These are phyloP conservation scores for Skeletonema tropicum DNA, from an alignment of 108 stramenopile species.

Conservation along the genomic window DNA sequence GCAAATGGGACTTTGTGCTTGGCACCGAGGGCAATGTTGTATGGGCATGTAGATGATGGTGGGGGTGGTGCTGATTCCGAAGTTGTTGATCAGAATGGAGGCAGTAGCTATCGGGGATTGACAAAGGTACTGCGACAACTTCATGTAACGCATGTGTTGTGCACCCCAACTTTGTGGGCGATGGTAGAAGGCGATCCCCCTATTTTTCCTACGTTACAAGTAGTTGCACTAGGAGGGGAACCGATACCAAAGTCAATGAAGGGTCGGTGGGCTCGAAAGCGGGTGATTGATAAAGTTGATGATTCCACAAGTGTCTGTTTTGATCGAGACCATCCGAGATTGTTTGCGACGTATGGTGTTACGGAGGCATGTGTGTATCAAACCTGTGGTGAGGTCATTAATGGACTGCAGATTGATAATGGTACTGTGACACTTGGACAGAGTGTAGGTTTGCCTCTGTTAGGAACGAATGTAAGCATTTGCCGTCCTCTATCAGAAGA, in stretches of 20 bases:
- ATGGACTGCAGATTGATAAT: background rate
- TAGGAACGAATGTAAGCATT: constrained; percentile 60
- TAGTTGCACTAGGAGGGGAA: constrained; percentile 85
- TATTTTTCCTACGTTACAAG: constrained; percentile 46
- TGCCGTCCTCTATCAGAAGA: constrained; percentile 42
- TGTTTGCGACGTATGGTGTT: constrained; percentile 83
- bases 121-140: constrained; percentile 39
- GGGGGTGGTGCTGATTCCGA: background rate
- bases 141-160: background rate
- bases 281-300: background rate
- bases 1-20: constrained; percentile 63
- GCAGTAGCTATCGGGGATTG: constrained; percentile 17
- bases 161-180: constrained; percentile 73
- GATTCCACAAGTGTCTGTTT: background rate
- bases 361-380: constrained; percentile 93
- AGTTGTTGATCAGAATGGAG: background rate
- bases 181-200: constrained; percentile 37
- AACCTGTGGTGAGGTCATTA: constrained; percentile 70
- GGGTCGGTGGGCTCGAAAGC: constrained; percentile 54
- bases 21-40: constrained; percentile 47
- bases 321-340: constrained; percentile 34
- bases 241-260: constrained; percentile 66
- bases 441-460: constrained; percentile 65
- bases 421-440: constrained; percentile 31
- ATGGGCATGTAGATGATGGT: constrained; percentile 16